Conservation (phyloP, 78 protist species). For the Dictyostelium brefeldianum region DNA sequence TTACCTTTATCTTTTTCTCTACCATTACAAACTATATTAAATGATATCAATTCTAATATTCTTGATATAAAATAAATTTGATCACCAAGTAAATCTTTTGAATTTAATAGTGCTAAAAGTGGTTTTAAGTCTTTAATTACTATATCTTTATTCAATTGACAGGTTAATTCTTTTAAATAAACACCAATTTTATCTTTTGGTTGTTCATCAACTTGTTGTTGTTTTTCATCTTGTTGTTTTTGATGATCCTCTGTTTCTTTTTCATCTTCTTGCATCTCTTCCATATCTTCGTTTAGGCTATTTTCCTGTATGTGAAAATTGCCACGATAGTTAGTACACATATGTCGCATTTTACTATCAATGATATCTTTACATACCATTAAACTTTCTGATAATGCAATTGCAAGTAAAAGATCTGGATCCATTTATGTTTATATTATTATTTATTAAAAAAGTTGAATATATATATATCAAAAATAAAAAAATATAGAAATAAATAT, state of each 20-base stretch:
- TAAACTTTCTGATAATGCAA: constrained; percentile 72
- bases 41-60: constrained; percentile 43
- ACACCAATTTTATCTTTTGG: constrained; percentile 20
- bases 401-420: constrained; percentile 74
- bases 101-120: neutral
- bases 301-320: neutral
- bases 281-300: neutral
- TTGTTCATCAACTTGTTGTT: neutral
- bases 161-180: constrained; percentile 27
- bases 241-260: neutral
- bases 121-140: neutral
- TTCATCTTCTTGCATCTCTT: neutral
- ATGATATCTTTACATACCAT: constrained; percentile 48
- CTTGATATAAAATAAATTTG: constrained; percentile 27
- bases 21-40: constrained; percentile 23
- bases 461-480: too few species aligned
- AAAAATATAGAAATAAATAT: too few species aligned
- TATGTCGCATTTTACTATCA: too few species aligned
- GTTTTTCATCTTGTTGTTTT: neutral
- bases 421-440: constrained; percentile 10
- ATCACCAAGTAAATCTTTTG: neutral
- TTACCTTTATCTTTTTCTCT: constrained; percentile 33
- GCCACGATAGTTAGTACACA: too few species aligned
- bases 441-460: too few species aligned
- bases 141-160: constrained; percentile 10